These are phyloP conservation scores for Candida hispaniensis DNA, from an alignment of 805 yeast genomes.

Conservation along the genomic window DNA sequence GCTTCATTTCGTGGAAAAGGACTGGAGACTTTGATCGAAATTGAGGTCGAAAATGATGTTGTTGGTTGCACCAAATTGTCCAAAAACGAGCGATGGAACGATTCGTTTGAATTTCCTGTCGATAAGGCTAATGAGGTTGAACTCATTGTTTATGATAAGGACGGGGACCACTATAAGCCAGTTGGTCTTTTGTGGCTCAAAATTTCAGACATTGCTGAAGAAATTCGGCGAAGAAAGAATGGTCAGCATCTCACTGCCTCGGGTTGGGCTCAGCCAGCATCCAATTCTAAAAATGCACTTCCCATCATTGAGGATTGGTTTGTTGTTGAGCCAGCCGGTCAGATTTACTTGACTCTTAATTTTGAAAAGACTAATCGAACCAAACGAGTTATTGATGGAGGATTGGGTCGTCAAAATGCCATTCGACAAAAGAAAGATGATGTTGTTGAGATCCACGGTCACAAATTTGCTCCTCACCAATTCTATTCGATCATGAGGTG, in stretches of 20 bases:
- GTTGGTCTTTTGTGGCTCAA: constrained; percentile 91
- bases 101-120: constrained; percentile 66
- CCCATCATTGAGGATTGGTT: constrained; percentile 64
- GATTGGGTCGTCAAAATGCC: constrained; percentile 94
- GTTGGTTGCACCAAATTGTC: constrained; percentile 65
- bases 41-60: constrained; percentile 84
- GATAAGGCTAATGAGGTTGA: constrained; percentile 91
- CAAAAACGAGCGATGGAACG: constrained; percentile 72
- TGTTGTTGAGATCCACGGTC: constrained; percentile 91
- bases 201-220: constrained; percentile 86
- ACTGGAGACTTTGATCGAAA: constrained; percentile 66
- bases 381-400: constrained; percentile 35
- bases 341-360: constrained; percentile 62
- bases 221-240: constrained; percentile 80
- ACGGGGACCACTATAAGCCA: constrained; percentile 58
- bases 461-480: constrained; percentile 89
- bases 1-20: constrained; percentile 71
- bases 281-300: neutral
- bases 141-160: constrained; percentile 73
- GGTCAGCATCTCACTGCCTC: constrained; percentile 56
- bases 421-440: constrained; percentile 79
- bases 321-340: constrained; percentile 89
- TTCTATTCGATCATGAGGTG: constrained; percentile 95
- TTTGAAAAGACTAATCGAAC: constrained; percentile 58
- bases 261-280: constrained; percentile 56